Evolutionary conservation across 257 asterid species (phyloP), one percentile per base, ranked within the genome.

Genomic region (Knoxia roxburghii): DNA sequence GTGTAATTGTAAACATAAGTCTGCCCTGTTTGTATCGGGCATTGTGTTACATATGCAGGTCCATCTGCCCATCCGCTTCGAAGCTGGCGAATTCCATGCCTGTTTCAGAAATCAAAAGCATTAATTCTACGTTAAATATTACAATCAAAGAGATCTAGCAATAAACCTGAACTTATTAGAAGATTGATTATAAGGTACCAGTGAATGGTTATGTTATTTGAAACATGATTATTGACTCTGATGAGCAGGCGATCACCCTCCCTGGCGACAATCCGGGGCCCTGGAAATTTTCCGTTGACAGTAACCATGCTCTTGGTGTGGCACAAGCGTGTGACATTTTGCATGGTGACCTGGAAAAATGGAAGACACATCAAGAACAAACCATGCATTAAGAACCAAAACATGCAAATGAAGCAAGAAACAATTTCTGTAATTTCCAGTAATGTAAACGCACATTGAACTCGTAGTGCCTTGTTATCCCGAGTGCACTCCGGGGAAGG

Each of bases 1-100:
- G 95, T 84, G 86, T 75, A 82, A 61, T 87, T 87, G 58, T 84
- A 82, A 6, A 82, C 80, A 43, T 87, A 87, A 63, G 80, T 82
- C n/a, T 82, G 84, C 0, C 87, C 84, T 15, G 82, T 81, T 70
- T 84, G 90, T 0, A 84, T 79, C 0, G 95, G 90, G 54, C 90
- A 86, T 70, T 86, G 94, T 2, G 90, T 82, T 4, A 86, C 50
- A 21, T 86, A 84, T 18, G 90, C 89, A 0, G 88, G 90, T 23
- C 90, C 88, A 46, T 86, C 94, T 0, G 94, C 86, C 94, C 90
- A 86, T 52, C 90, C 90, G 65, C 85, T 82, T 12, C 81, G 80
- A 49, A 84, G 81, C 32, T 82, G 89, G 51, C 90, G 71, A 17
- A 84, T 84, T 11, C 95, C 95, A 45, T 84, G 95, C 94, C 87